phyloP scores from a whole-genome alignment of 2,329 filamentous ascomycete species.

The Seiridium unicorne region DNA sequence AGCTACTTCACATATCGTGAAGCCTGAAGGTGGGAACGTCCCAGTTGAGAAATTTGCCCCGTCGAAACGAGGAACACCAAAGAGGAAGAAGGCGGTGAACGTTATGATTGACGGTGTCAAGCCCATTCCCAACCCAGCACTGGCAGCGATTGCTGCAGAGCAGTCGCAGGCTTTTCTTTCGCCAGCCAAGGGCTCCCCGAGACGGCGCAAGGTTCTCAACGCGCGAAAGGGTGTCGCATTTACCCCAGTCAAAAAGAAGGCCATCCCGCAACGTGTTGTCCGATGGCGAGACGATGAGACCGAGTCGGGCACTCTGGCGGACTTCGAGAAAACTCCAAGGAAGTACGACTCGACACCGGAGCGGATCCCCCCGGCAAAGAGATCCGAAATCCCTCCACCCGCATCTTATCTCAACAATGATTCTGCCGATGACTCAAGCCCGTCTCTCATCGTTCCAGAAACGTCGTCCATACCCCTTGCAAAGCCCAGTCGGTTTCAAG shows the following conservation, averaged over 20 bases:
- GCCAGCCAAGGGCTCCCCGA: constrained; percentile 76
- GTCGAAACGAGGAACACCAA: constrained; percentile 71
- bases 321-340: constrained; percentile 89
- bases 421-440: constrained; percentile 52
- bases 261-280: constrained; percentile 58
- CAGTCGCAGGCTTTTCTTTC: constrained; percentile 47
- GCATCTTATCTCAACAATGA: constrained; percentile 44
- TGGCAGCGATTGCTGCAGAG: constrained; percentile 30
- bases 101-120: constrained; percentile 35
- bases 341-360: constrained; percentile 61
- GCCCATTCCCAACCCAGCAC: constrained; percentile 42
- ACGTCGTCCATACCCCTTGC: constrained; percentile 31
- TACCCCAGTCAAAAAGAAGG: constrained; percentile 77
- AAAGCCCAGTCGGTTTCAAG: constrained; percentile 78
- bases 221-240: constrained; percentile 73
- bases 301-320: constrained; percentile 79
- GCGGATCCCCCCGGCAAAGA: constrained; percentile 47
- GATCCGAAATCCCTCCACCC: constrained; percentile 43
- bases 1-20: constrained; percentile 80
- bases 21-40: constrained; percentile 71
- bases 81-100: constrained; percentile 59
- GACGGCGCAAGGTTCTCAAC: constrained; percentile 68
- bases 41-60: constrained; percentile 69
- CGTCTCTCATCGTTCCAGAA: constrained; percentile 56
- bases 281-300: constrained; percentile 89